A percentile compares a stretch with the other conserved stretches of the same genome.
These are phyloP conservation scores for Leccinellum albellum DNA, from an alignment of 768 basidiomycete species.

Conservation along the genomic window DNA sequence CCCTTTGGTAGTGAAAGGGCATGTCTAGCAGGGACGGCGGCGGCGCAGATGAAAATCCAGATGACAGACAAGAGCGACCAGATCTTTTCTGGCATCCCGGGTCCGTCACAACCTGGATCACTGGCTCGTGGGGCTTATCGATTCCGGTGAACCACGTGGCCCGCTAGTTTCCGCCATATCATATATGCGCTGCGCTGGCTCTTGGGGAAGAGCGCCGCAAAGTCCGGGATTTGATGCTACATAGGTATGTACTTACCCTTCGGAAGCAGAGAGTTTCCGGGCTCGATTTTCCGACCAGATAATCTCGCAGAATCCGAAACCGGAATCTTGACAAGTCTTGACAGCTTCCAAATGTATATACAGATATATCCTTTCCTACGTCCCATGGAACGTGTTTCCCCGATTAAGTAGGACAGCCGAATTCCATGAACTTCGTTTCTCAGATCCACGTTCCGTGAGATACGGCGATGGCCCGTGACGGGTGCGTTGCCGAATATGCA, in stretches of 20 bases:
- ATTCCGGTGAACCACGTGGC: constrained; percentile 16
- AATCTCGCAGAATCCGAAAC: constrained; percentile 14
- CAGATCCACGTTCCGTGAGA: constrained; percentile 23
- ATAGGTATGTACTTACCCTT: not conserved
- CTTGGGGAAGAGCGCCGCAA: constrained; percentile 18
- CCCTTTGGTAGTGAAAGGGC: not conserved
- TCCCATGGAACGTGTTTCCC: constrained; percentile 10
- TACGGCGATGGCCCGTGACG: constrained; percentile 22
- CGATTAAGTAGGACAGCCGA: constrained; percentile 10
- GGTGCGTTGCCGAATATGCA: constrained; percentile 11
- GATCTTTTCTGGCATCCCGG: constrained; percentile 13
- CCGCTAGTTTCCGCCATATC: constrained; percentile 21
- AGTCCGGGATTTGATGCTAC: constrained; percentile 24
- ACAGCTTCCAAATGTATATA: constrained; percentile 6
- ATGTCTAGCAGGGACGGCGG: not conserved
- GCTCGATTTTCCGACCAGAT: constrained; percentile 8
- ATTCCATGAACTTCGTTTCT: not conserved
- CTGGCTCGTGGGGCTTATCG: constrained; percentile 2
- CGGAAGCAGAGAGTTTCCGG: constrained; percentile 10
- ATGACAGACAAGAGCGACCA: not conserved
- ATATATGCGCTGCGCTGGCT: not conserved
- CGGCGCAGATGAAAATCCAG: not conserved
- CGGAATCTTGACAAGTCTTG: constrained; percentile 1
- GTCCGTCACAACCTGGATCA: constrained; percentile 12
- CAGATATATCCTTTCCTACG: not conserved